Base-by-base conservation (phyloP, 371 early-diverging fungal species). In the Lichtheimia ramosa region DNA sequence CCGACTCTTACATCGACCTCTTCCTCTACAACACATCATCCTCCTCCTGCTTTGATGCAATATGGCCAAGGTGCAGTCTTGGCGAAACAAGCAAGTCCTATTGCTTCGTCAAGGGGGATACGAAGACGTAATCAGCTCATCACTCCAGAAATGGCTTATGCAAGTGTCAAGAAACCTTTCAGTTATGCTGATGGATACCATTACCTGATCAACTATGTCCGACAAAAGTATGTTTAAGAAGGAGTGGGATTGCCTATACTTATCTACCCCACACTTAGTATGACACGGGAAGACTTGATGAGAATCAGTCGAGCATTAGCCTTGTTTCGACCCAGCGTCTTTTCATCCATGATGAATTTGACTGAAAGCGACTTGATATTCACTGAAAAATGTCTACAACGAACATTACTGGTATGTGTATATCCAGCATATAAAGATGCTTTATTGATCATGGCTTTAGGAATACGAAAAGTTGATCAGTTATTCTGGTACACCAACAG, bases 301-400 rank as follows among this genome's bases (percentile, higher is more conserved):
- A 83, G 95, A 40, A 92, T 96, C 51, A 90, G 92, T 71, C 85
- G 91, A 50, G 92, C 94, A 16, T 83, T 96, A 69, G 91, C 94
- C 49, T 83, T 88, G 65, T 94, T 95, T 74, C 86, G 96, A 23
- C 96, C 96, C 18, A 90, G 91, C 12, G 92, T 95, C 56, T 89
- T 96, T 59, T 92, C 95, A 6, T 84, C 91, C 55, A 91, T 94
- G 81, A 93, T 92, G 89, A 90, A 93, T 67, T 74, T 96, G 59
- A 92, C 93, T 1, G 90, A 90, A 54, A 93, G 94, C 56, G 96
- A 96, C 66, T 76, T 96, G 69, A 77, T 94, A 10, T 95, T 94
- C 65, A 92, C 93, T 83, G 96, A 96, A 70, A 92, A 94, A 69
- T 92, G 95, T 70, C 88, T 96, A 59, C 95, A 94, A 68, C 82